Conservation (phyloP, 768 basidiomycete species). For the Rhodosporidiobolus odoratus region DNA sequence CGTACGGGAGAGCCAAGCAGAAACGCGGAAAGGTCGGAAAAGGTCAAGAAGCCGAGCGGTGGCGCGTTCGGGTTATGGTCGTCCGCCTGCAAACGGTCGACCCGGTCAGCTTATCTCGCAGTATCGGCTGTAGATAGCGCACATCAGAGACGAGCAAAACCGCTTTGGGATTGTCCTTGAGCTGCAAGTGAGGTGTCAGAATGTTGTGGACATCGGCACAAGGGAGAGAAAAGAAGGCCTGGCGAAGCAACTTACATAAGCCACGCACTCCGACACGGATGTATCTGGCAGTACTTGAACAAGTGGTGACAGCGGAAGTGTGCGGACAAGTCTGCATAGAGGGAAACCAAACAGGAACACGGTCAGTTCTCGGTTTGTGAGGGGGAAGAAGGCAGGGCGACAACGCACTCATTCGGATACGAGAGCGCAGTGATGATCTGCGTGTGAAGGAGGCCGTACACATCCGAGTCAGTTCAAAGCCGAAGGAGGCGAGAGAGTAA, state of each 20-base stretch:
- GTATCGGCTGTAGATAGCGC: neutral
- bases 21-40: neutral
- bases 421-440: neutral
- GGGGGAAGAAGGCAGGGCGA: neutral
- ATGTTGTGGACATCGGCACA: neutral
- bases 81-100: neutral
- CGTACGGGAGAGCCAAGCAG: neutral
- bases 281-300: neutral
- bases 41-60: neutral
- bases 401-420: slow-evolving; percentile 1
- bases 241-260: slow-evolving; percentile 5
- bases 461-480: too few relatives aligned
- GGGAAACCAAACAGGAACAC: neutral
- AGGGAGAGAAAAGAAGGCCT: neutral
- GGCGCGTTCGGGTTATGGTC: neutral
- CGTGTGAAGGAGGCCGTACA: too few relatives aligned
- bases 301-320: neutral
- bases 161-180: neutral
- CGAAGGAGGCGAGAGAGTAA: neutral
- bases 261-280: neutral
- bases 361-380: neutral
- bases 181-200: neutral
- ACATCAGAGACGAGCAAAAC: neutral
- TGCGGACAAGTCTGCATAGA: slow-evolving; percentile 3
- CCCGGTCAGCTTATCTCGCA: neutral